Evolutionary conservation across 1,284 basidiomycete species (phyloP).

Genomic region (Ceratobasidium sp.): DNA sequence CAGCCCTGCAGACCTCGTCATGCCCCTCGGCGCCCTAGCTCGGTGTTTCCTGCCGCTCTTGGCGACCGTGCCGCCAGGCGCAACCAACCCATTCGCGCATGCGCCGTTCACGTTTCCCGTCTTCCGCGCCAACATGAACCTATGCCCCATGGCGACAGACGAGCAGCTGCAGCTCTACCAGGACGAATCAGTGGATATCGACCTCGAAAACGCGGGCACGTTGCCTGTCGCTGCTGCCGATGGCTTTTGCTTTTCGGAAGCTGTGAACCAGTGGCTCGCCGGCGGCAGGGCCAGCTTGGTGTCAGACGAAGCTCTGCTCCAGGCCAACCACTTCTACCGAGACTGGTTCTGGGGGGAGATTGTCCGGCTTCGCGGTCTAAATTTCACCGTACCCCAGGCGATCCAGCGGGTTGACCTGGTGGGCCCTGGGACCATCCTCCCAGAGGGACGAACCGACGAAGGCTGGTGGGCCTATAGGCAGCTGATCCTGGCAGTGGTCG

Average conservation of each 20-base stretch:
- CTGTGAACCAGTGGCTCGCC: neutral
- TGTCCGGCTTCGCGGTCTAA: neutral
- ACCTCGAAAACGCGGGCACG: neutral
- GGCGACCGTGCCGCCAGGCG: neutral
- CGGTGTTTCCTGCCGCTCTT: neutral
- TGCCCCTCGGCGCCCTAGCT: neutral
- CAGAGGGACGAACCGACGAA: neutral
- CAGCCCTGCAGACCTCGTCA: neutral
- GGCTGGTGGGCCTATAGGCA: neutral
- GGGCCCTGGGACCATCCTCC: neutral
- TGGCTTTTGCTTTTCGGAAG: neutral
- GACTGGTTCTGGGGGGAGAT: conserved; percentile 2
- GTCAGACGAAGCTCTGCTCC: too few relatives aligned
- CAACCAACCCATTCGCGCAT: neutral
- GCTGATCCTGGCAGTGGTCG: neutral
- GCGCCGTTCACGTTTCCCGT: conserved; percentile 8
- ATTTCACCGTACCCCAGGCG: neutral
- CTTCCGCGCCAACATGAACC: neutral
- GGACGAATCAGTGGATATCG: neutral
- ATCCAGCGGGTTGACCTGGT: neutral
- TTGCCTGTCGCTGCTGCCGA: neutral
- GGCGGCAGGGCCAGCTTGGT: too few relatives aligned
- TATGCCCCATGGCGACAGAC: neutral
- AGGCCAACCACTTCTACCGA: neutral
- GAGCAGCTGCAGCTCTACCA: neutral